Evolutionary conservation across 768 basidiomycete species (phyloP).

Genomic region (Guyanaporus albipodus): DNA sequence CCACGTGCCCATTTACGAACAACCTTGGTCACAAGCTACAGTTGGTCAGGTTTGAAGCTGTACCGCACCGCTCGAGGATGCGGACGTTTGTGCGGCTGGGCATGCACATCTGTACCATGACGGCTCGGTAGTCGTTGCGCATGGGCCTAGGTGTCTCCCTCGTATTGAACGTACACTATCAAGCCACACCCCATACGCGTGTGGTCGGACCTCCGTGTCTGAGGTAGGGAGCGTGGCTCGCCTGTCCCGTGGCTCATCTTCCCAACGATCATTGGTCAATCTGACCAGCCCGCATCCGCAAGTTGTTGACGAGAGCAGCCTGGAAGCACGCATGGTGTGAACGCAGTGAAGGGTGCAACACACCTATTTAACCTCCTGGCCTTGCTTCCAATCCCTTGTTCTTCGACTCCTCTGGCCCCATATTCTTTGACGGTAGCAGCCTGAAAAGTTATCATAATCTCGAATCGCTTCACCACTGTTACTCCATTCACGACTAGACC

Average conservation of each 20-base stretch:
- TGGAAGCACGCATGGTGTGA: conserved; percentile 39
- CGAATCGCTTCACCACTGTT: conserved; percentile 36
- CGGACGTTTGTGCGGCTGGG: conserved; percentile 14
- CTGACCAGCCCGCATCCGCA: conserved; percentile 30
- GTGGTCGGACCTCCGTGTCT: conserved; percentile 24
- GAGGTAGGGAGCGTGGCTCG: conserved; percentile 24
- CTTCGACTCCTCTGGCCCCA: conserved; percentile 33
- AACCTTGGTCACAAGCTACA: not conserved
- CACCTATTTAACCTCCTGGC: conserved; percentile 25
- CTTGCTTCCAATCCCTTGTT: conserved; percentile 38
- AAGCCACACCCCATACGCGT: conserved; percentile 26
- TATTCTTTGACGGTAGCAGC: conserved; percentile 32
- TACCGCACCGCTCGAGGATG: conserved; percentile 9
- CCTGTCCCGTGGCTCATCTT: conserved; percentile 21
- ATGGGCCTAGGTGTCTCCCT: conserved; percentile 3
- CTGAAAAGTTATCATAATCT: conserved; percentile 24
- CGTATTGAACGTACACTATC: conserved; percentile 16
- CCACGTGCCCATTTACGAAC: conserved; percentile 23
- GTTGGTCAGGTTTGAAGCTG: conserved; percentile 6
- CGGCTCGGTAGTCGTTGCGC: conserved; percentile 6
- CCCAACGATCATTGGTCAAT: conserved; percentile 23
- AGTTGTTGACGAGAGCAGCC: conserved; percentile 26
- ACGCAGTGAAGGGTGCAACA: conserved; percentile 41
- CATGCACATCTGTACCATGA: conserved; percentile 12
- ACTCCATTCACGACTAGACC: conserved; percentile 48